phyloP scores from a whole-genome alignment of 176 grass and related monocot species.

The Thalia dealbata region DNA sequence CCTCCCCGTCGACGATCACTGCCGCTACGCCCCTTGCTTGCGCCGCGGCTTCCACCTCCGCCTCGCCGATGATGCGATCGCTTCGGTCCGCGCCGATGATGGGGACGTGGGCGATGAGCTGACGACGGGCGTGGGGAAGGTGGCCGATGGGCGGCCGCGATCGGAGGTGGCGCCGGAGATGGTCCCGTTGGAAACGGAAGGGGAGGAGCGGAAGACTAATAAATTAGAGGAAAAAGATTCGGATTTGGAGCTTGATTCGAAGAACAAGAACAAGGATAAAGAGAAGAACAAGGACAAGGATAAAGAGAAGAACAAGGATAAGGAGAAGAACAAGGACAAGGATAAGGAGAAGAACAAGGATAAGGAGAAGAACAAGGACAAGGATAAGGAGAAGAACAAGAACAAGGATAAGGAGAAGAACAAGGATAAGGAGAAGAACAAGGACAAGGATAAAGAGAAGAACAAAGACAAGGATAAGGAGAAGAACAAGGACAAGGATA shows the following conservation, averaged over 20 bases:
- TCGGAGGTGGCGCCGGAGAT: neutral
- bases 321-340: neutral
- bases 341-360: neutral
- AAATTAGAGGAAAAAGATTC: neutral
- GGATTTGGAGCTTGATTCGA: neutral
- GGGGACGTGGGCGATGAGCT: slow-evolving; percentile 6
- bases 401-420: neutral
- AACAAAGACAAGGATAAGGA: neutral
- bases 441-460: neutral
- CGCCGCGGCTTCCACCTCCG: neutral
- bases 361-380: neutral
- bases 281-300: neutral
- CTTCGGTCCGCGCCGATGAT: neutral
- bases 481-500: neutral
- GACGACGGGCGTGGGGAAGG: neutral
- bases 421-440: neutral
- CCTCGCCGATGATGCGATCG: neutral
- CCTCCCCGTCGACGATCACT: neutral
- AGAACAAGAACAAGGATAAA: neutral
- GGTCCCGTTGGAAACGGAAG: slow-evolving; percentile 5
- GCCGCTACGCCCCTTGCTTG: neutral
- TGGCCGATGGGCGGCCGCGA: slow-evolving; percentile 23
- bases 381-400: neutral
- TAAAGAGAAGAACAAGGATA: neutral
- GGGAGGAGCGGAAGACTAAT: neutral